Evolutionary conservation across 768 basidiomycete species (phyloP).

Genomic region (Pulveroboletus sp.): DNA sequence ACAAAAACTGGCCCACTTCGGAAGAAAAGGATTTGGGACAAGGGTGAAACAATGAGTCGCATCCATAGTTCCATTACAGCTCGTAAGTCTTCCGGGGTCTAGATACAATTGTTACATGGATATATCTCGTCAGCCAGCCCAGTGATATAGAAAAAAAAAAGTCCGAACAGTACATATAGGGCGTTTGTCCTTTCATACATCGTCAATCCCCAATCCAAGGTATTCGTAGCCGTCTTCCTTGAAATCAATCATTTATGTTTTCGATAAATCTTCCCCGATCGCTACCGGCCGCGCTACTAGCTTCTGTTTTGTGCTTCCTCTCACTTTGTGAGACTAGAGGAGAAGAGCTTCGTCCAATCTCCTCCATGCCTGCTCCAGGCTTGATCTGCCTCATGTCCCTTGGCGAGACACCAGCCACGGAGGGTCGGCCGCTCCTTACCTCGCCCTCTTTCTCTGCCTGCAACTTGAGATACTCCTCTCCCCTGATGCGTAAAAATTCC

Average conservation of each 20-base stretch:
- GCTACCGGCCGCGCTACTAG: slow-evolving; percentile 2
- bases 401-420: slow-evolving; percentile 21
- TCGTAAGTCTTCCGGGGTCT: too few relatives aligned
- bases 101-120: neutral
- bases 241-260: slow-evolving; percentile 22
- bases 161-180: neutral
- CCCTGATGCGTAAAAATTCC: slow-evolving; percentile 75
- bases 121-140: neutral
- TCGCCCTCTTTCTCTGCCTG: slow-evolving; percentile 33
- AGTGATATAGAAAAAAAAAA: neutral
- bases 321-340: slow-evolving; percentile 11
- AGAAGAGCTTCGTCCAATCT: slow-evolving; percentile 28
- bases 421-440: slow-evolving; percentile 11
- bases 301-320: slow-evolving; percentile 20
- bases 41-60: too few relatives aligned
- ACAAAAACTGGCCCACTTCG: too few relatives aligned
- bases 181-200: neutral
- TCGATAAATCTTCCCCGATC: slow-evolving; percentile 38
- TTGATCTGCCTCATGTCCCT: slow-evolving; percentile 42
- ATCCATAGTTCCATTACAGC: too few relatives aligned
- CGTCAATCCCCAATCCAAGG: neutral
- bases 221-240: neutral
- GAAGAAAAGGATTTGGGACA: too few relatives aligned
- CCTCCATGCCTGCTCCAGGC: slow-evolving; percentile 49
- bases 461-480: slow-evolving; percentile 61